Base-by-base conservation (phyloP, 2,329 filamentous ascomycete genomes). In the Diaporthe aspalathi region DNA sequence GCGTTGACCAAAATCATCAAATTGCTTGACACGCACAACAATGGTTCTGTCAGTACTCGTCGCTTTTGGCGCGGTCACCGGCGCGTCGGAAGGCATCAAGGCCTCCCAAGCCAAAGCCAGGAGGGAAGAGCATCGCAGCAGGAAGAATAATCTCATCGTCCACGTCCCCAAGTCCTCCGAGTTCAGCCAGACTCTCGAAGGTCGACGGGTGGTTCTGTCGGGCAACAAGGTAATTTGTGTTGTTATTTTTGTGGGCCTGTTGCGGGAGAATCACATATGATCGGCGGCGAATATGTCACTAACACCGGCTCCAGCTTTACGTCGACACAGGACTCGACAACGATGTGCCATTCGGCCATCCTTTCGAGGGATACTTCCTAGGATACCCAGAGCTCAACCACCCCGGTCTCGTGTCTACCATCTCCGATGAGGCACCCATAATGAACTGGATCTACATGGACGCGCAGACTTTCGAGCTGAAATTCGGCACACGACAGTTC, bases 361-460 rank as follows among this genome's bases (percentile, higher is more conserved):
- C 84, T 0, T 89, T 88, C 74, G 83, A 85, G 5, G 88, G 88
- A 29, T 89, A 90, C 76, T 89, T 84, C 73, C 79, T 90, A 24
- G 87, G 87, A 2, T 89, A 89, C 73, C 87, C 88, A 2, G 87
- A 87, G 24, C 73, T 81, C 22, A 70, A 78, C 32, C 81, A 83
- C 53, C 81, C 84, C 43, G 85, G 85, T 4, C 77, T 86, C 1
- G 84, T 86, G 32, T 85, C 82, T 50, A 85, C 83, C 11, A 86
- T 86, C 50, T 83, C 81, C 35, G 82, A 85, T 63, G 83, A 83
- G 22, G 83, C 84, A 14, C 84, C 84, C 0, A 82, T 85, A 73
- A 79, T 86, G 72, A 86, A 87, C 76, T 87, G 85, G 85, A 83
- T 86, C 74, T 86, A 83, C 71, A 79, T 86, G 57, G 82, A 86